A percentile compares a stretch with the other conserved stretches of the same genome.
Evolutionary conservation across 225 moss, liverwort and hornwort species (phyloP).

Genomic region (Physcomitrium patens): DNA sequence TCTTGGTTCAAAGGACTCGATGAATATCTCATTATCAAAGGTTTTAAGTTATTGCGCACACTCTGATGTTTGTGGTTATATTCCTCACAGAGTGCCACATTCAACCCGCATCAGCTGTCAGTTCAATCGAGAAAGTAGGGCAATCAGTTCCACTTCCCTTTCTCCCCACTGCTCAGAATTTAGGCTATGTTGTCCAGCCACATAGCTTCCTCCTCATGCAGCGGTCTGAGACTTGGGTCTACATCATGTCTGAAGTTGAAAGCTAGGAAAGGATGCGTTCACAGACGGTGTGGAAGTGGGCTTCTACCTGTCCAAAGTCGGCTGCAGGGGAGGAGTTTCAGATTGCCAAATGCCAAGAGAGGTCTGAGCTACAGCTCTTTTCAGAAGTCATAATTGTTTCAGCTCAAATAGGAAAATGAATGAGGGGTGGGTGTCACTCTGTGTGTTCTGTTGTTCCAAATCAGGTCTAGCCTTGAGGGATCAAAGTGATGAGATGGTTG

Average conservation of each 20-base stretch:
- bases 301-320: conserved; percentile 1
- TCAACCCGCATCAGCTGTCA: conserved; percentile 5
- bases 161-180: background rate
- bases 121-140: background rate
- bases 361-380: conserved; percentile 25
- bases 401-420: background rate
- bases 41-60: background rate
- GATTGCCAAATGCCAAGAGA: conserved; percentile 13
- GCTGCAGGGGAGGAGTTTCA: background rate
- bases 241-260: conserved; percentile 9
- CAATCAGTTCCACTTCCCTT: conserved; percentile 2
- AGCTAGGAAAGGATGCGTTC: conserved; percentile 17
- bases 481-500: conserved; percentile 19
- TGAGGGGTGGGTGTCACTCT: background rate
- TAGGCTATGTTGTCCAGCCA: conserved; percentile 22
- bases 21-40: background rate
- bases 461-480: conserved; percentile 14
- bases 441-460: background rate
- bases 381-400: background rate
- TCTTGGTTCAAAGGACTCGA: background rate
- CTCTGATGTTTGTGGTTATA: background rate
- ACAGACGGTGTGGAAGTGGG: background rate
- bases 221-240: background rate
- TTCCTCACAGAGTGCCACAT: conserved; percentile 13
- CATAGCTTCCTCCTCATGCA: conserved; percentile 10